A percentile compares a stretch with the other conserved stretches of the same genome.
Conservation (phyloP, 192 early-diverging fungal genomes). For the Coemansia sp. region DNA sequence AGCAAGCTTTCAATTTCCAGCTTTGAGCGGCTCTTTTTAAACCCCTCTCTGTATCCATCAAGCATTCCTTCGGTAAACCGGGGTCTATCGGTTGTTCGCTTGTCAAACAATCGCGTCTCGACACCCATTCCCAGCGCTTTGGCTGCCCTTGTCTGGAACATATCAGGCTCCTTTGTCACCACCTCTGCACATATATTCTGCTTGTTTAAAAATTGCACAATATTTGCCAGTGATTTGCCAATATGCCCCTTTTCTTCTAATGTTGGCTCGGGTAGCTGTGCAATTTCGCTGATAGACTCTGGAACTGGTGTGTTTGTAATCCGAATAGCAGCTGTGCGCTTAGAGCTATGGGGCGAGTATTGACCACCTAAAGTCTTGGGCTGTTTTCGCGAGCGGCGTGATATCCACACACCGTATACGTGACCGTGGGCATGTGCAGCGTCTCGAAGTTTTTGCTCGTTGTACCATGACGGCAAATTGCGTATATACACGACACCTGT, state of each 20-base stretch:
- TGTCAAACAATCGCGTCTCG: constrained; percentile 24
- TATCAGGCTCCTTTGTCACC: constrained; percentile 15
- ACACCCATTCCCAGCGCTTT: constrained; percentile 16
- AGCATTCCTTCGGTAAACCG: constrained; percentile 26
- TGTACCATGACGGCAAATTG: background rate
- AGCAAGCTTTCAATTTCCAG: constrained; percentile 6
- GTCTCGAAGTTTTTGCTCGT: background rate
- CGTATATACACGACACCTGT: constrained; percentile 12
- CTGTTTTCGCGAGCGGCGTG: background rate
- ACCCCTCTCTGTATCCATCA: constrained; percentile 39
- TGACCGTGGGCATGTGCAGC: constrained; percentile 8
- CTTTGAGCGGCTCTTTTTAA: constrained; percentile 10
- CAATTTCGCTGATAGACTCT: constrained; percentile 12
- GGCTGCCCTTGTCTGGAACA: constrained; percentile 29
- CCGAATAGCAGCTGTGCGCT: constrained; percentile 22
- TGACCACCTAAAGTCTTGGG: background rate
- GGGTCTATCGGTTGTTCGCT: constrained; percentile 15
- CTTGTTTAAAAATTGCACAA: constrained; percentile 1
- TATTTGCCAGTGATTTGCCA: background rate
- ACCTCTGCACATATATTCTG: constrained; percentile 8
- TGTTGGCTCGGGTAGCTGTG: constrained; percentile 20
- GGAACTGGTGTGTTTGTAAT: constrained; percentile 23
- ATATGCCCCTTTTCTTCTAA: constrained; percentile 10
- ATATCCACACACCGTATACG: constrained; percentile 25
- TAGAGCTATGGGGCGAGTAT: background rate